Conservation (phyloP, 108 stramenopile genomes). For the Tribonema minus region DNA sequence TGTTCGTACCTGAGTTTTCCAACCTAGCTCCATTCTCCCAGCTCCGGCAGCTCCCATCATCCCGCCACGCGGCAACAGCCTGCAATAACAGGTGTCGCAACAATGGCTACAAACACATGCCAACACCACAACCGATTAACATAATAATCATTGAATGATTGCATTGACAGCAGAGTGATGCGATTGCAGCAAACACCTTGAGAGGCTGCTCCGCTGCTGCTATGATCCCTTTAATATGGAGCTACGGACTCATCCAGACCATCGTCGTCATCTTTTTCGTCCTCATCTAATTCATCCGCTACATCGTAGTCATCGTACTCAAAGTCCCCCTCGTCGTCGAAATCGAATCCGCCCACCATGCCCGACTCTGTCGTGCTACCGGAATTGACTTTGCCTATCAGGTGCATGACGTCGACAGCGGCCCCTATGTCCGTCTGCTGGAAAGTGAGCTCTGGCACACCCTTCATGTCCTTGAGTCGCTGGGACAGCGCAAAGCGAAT, state of each 20-base stretch:
- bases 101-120: no score
- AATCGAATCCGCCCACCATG: not conserved
- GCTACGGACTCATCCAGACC: not conserved
- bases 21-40: no score
- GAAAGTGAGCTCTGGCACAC: conserved; percentile 30
- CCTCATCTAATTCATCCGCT: conserved; percentile 12
- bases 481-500: conserved; percentile 14
- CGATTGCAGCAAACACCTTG: no score
- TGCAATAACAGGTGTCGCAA: no score
- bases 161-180: no score
- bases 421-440: conserved; percentile 17
- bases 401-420: conserved; percentile 30
- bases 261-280: not conserved
- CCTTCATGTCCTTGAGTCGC: conserved; percentile 28
- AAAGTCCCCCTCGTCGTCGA: conserved; percentile 11
- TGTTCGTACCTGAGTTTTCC: no score
- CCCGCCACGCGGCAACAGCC: no score
- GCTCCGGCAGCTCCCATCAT: no score
- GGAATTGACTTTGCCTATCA: conserved; percentile 22
- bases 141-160: no score
- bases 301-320: conserved; percentile 9
- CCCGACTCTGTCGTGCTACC: not conserved
- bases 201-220: no score
- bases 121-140: no score
- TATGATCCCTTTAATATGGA: no score